Conservation (phyloP, 352 stramenopile species). For the Pythium utonaiense region DNA sequence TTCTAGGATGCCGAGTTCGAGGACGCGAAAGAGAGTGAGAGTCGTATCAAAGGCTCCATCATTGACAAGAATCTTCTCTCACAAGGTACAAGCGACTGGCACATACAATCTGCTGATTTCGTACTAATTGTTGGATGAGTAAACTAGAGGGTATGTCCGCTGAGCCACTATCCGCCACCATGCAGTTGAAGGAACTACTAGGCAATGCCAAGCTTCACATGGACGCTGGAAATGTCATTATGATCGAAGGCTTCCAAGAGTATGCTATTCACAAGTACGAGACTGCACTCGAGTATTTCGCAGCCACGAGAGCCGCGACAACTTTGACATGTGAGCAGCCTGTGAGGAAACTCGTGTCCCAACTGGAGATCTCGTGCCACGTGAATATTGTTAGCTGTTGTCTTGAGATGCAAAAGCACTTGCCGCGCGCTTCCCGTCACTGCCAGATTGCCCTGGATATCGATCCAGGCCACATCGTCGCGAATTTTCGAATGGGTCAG, state of each 20-base stretch:
- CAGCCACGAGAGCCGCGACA: neutral
- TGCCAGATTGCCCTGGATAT: constrained; percentile 41
- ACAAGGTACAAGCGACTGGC: neutral
- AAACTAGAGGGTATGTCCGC: neutral
- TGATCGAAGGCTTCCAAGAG: constrained; percentile 59
- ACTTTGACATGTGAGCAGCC: neutral
- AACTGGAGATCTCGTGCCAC: constrained; percentile 43
- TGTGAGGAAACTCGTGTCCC: neutral
- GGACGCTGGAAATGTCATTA: constrained; percentile 54
- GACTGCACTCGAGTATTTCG: constrained; percentile 3
- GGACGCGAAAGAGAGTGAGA: constrained; percentile 19
- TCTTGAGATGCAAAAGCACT: constrained; percentile 64
- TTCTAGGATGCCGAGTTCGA: constrained; percentile 16
- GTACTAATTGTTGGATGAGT: neutral
- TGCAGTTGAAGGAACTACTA: constrained; percentile 19
- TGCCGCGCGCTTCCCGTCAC: constrained; percentile 29
- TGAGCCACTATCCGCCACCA: neutral
- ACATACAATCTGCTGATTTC: neutral
- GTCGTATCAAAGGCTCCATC: constrained; percentile 15
- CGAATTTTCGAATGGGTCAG: constrained; percentile 51
- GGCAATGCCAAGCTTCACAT: constrained; percentile 33
- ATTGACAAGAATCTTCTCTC: neutral
- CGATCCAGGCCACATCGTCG: constrained; percentile 29
- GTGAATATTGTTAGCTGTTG: constrained; percentile 61
- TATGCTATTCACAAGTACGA: constrained; percentile 62